Conservation (phyloP, 2,329 filamentous ascomycete genomes). For the Cercospora zeae-maydis region DNA sequence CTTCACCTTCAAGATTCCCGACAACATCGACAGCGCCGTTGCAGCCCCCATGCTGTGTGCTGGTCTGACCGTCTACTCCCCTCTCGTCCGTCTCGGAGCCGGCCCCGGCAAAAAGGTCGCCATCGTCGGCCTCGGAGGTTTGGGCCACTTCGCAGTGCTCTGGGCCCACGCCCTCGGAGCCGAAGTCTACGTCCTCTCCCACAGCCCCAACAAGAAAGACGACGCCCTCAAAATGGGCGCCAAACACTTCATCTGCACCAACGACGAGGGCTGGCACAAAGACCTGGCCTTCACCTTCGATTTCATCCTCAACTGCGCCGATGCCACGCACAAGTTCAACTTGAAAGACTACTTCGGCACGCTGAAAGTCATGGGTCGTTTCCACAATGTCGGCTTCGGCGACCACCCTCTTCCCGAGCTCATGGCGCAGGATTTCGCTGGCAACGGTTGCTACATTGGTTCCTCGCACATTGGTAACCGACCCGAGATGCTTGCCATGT, state of each 20-base stretch:
- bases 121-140: slow-evolving; percentile 37
- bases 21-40: slow-evolving; percentile 56
- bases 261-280: slow-evolving; percentile 57
- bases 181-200: slow-evolving; percentile 60
- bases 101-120: slow-evolving; percentile 68
- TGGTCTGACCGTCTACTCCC: slow-evolving; percentile 75
- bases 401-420: slow-evolving; percentile 64
- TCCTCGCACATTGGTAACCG: slow-evolving; percentile 46
- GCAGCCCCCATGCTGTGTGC: slow-evolving; percentile 77
- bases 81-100: slow-evolving; percentile 69
- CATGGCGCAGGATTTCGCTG: slow-evolving; percentile 67
- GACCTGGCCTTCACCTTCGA: slow-evolving; percentile 62
- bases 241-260: slow-evolving; percentile 58
- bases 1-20: slow-evolving; percentile 72
- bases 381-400: slow-evolving; percentile 75
- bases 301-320: slow-evolving; percentile 72
- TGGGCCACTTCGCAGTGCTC: slow-evolving; percentile 50
- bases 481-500: slow-evolving; percentile 51
- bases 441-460: slow-evolving; percentile 61
- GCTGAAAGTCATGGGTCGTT: slow-evolving; percentile 76
- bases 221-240: slow-evolving; percentile 59
- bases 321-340: slow-evolving; percentile 65
- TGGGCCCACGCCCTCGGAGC: slow-evolving; percentile 55
- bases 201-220: slow-evolving; percentile 57
- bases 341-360: slow-evolving; percentile 65